Percentiles rank a stretch among this genome's conserved stretches.
Conservation (phyloP, 2,329 filamentous ascomycete species). For the Penicillium sp. region DNA sequence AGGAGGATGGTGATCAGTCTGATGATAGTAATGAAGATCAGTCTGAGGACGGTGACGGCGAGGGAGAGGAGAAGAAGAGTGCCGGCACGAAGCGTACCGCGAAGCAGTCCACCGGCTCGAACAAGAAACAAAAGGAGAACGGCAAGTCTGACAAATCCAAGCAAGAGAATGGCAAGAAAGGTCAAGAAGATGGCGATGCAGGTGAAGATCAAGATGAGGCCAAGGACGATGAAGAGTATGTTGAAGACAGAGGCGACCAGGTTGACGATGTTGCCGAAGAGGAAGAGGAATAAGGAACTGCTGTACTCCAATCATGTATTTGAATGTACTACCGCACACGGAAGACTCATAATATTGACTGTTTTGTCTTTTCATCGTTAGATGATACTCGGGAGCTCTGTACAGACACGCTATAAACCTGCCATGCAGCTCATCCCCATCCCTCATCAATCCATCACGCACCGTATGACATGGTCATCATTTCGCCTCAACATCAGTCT, state of each 20-base stretch:
- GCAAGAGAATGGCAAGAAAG: not conserved
- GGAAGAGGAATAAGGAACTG: not conserved
- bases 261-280: not conserved
- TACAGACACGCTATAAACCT: not conserved
- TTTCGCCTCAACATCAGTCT: conserved; percentile 18
- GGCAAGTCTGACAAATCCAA: not conserved
- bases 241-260: not conserved
- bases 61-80: not conserved
- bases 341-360: not conserved
- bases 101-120: not conserved
- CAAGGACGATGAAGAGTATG: conserved; percentile 4
- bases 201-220: not conserved
- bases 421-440: not conserved
- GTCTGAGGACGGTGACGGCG: not conserved
- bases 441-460: not conserved
- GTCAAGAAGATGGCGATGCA: not conserved
- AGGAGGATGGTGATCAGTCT: not conserved
- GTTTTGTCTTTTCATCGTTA: not conserved
- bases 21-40: not conserved
- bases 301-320: not conserved
- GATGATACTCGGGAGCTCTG: not conserved
- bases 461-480: not conserved
- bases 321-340: not conserved
- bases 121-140: not conserved
- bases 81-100: conserved; percentile 1